Evolutionary conservation across 225 moss, liverwort and hornwort species (phyloP), one percentile per base, ranked within the genome.

Genomic region (Lunularia cruciata): DNA sequence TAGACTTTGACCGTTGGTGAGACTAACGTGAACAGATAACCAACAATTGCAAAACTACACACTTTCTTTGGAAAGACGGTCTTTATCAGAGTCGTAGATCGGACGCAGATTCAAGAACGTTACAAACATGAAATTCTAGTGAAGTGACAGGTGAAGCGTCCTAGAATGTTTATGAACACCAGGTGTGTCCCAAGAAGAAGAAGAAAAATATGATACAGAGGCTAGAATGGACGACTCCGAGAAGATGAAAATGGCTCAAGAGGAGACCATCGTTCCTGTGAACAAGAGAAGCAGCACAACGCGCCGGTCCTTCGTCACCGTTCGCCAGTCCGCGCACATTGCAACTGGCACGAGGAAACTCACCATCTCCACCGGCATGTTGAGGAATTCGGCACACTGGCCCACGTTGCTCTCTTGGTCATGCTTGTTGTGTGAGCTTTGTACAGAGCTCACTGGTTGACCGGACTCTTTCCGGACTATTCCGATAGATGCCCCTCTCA

Each of bases 351-450:
- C 33, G 20, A 67, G 67, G 36, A 49, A 67, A 15, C 33, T 36
- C 51, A 52, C n/a, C 32, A 67, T n/a, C 23, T 34, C 67, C 34
- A 67, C 35, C 13, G 67, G 67, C 49, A 67, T 51, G 30, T 67
- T 67, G n/a, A 67, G 49, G 16, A 22, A 49, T 51, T 67, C 67
- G 13, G 67, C 67, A 52, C 51, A 67, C 8, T 67, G 67, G 11
- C 37, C 67, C 51, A 67, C 23, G 4, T 28, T 46, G n/a, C 30
- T 19, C 16, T 42, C 63, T 28, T 46, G 40, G n/a, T n/a, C n/a
- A n/a, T n/a, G n/a, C n/a, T n/a, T n/a, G n/a, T n/a, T n/a, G n/a
- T n/a, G n/a, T n/a, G n/a, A n/a, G n/a, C n/a, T n/a, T n/a, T n/a
- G n/a, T n/a, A n/a, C n/a, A n/a, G n/a, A n/a, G n/a, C n/a, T n/a